phyloP scores from a whole-genome alignment of 148 eudicot genomes.

The Nepenthes mirabilis region DNA sequence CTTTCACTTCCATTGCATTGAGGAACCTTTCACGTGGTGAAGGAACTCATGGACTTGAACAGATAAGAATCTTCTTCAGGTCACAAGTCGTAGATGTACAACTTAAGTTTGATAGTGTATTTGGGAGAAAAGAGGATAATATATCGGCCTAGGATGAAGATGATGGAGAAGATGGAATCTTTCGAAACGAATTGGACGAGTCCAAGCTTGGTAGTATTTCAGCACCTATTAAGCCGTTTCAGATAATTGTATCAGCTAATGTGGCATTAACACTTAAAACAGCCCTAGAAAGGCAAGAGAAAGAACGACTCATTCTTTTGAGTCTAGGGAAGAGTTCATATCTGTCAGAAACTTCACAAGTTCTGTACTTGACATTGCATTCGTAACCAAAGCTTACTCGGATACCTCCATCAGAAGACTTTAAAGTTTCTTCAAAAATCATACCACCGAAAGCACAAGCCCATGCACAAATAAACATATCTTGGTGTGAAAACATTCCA shows the following conservation, averaged over 20 bases:
- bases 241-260: constrained; percentile 80
- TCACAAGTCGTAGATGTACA: constrained; percentile 45
- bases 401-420: constrained; percentile 43
- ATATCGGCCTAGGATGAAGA: constrained; percentile 65
- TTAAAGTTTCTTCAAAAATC: constrained; percentile 36
- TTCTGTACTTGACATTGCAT: constrained; percentile 31
- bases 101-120: constrained; percentile 62
- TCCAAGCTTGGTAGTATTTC: constrained; percentile 83
- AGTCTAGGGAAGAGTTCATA: constrained; percentile 25
- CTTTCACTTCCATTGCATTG: constrained; percentile 74
- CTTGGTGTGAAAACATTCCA: too few species aligned
- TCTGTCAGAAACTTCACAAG: constrained; percentile 22
- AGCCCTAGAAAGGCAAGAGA: constrained; percentile 79
- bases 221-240: constrained; percentile 70
- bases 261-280: constrained; percentile 89
- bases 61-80: constrained; percentile 51
- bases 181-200: constrained; percentile 77
- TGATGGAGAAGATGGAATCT: constrained; percentile 81
- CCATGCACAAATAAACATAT: not conserved
- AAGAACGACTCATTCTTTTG: constrained; percentile 51
- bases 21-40: constrained; percentile 64
- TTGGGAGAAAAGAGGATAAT: constrained; percentile 65
- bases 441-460: constrained; percentile 15
- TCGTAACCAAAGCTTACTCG: constrained; percentile 85
- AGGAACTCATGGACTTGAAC: constrained; percentile 39